Conservation (phyloP, 2,329 filamentous ascomycete species). For the Colletotrichum costaricense region DNA sequence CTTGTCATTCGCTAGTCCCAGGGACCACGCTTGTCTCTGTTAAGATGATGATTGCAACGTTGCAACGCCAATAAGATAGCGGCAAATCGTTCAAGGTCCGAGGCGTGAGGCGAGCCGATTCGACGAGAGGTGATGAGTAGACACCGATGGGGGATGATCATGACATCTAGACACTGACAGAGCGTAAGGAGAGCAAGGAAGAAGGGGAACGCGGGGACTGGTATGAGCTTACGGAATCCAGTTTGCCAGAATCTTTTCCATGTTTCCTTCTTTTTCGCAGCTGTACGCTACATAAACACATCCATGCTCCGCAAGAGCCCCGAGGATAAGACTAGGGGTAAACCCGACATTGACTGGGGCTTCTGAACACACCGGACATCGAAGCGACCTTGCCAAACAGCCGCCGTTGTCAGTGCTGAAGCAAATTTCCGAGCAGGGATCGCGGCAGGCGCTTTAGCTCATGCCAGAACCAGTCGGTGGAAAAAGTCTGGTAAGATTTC, state of each 20-base stretch:
- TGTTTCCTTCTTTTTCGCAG: neutral
- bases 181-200: neutral
- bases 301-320: neutral
- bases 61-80: conserved; percentile 30
- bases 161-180: neutral
- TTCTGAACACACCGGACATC: conserved; percentile 1
- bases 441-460: neutral
- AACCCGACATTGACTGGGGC: neutral
- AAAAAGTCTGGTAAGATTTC: conserved; percentile 10
- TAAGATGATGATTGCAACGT: conserved; percentile 34
- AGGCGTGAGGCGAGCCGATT: conserved; percentile 19
- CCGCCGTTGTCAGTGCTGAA: conserved; percentile 10
- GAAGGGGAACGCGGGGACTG: neutral
- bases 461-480: conserved; percentile 17
- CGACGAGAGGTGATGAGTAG: neutral
- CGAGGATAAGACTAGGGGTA: neutral
- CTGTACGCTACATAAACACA: neutral
- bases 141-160: conserved; percentile 15
- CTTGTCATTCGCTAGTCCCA: conserved; percentile 9
- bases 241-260: neutral
- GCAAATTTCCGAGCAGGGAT: conserved; percentile 26
- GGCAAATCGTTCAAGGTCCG: conserved; percentile 6
- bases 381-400: conserved; percentile 11
- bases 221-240: neutral
- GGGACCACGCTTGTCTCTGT: conserved; percentile 12